Percentiles rank a stretch among this genome's conserved stretches.
Conservation (phyloP, 163 green algal species). For the Chlorella variabilis region DNA sequence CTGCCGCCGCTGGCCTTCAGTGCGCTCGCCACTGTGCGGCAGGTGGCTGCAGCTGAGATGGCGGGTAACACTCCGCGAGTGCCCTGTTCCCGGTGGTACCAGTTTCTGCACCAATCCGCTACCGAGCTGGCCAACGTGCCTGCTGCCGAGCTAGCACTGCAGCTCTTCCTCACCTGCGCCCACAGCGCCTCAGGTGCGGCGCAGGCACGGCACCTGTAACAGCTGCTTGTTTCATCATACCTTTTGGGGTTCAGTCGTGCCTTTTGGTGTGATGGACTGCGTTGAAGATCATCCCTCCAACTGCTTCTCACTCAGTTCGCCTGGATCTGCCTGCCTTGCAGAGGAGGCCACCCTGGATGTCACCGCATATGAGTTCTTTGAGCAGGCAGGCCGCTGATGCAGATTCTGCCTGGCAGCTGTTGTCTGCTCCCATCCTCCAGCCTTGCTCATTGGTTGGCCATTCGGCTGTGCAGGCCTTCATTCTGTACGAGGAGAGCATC, state of each 20-base stretch:
- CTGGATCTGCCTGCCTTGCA: slow-evolving; percentile 38
- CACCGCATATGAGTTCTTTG: slow-evolving; percentile 94
- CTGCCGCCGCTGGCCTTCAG: slow-evolving; percentile 82
- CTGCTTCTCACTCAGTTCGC: not conserved
- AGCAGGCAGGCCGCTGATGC: slow-evolving; percentile 78
- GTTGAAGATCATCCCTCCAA: too few relatives aligned
- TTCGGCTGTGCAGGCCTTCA: slow-evolving; percentile 73
- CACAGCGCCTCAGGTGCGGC: not conserved
- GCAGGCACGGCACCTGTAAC: not conserved
- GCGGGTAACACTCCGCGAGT: slow-evolving; percentile 23
- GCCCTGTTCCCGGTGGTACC: slow-evolving; percentile 11
- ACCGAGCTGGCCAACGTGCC: slow-evolving; percentile 30
- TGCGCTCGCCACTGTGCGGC: slow-evolving; percentile 61
- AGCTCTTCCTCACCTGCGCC: slow-evolving; percentile 45
- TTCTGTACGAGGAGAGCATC: slow-evolving; percentile 94
- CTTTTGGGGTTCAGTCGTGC: too few relatives aligned
- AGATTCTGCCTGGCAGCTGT: too few relatives aligned
- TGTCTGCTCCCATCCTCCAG: too few relatives aligned
- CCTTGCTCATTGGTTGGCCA: not conserved
- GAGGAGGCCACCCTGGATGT: slow-evolving; percentile 82
- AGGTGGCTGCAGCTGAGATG: slow-evolving; percentile 30
- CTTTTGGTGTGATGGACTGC: too few relatives aligned
- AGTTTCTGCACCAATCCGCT: slow-evolving; percentile 29
- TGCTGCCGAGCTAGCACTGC: slow-evolving; percentile 53
- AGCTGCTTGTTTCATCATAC: too few relatives aligned